A percentile compares a stretch with the other conserved stretches of the same genome.
phyloP scores from a whole-genome alignment of 192 early-diverging fungal genomes.

The Podila verticillata region DNA sequence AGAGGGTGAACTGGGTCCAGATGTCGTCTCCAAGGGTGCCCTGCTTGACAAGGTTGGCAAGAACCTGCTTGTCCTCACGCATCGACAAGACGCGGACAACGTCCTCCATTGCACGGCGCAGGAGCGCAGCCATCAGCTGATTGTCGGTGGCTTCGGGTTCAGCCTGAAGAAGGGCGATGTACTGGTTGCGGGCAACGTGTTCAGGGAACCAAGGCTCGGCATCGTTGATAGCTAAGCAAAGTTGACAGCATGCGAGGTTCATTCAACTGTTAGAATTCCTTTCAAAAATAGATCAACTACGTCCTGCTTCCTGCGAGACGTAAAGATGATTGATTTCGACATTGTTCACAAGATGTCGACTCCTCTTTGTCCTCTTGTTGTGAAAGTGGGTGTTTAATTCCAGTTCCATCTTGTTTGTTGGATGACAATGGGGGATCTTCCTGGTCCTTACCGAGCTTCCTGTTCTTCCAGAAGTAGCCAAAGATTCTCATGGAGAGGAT shows the following conservation, averaged over 20 bases:
- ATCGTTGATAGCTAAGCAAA: slow-evolving; percentile 37
- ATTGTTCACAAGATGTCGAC: too few species aligned
- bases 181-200: slow-evolving; percentile 73
- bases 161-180: slow-evolving; percentile 72
- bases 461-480: slow-evolving; percentile 54
- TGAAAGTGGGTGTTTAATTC: too few species aligned
- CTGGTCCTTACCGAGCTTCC: slow-evolving; percentile 39
- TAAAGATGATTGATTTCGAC: too few species aligned
- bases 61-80: slow-evolving; percentile 82
- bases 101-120: slow-evolving; percentile 87
- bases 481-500: slow-evolving; percentile 54
- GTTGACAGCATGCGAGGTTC: background rate
- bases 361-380: too few species aligned
- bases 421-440: too few species aligned
- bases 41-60: slow-evolving; percentile 79
- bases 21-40: slow-evolving; percentile 90
- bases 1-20: slow-evolving; percentile 77
- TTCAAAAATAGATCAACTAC: too few species aligned
- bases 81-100: slow-evolving; percentile 81
- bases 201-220: slow-evolving; percentile 78
- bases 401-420: too few species aligned
- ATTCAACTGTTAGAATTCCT: too few species aligned
- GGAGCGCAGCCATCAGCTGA: slow-evolving; percentile 76
- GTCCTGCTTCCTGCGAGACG: too few species aligned
- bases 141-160: slow-evolving; percentile 67